Evolutionary conservation across 345 rosid genomes (phyloP).

Genomic region (Clarkia xantiana): DNA sequence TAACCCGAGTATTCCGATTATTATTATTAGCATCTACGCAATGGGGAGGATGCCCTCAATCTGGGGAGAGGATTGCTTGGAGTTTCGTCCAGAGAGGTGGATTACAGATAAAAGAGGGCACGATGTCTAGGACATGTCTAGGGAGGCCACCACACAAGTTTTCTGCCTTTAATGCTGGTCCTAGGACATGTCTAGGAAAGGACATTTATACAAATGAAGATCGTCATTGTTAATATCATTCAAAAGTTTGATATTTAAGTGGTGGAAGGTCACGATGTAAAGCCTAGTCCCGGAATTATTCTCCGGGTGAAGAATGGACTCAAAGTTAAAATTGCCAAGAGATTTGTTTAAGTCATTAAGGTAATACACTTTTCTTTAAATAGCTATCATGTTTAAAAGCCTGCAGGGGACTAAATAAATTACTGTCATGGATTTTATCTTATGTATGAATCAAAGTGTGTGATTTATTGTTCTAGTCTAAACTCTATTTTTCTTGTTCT

Average conservation of each 20-base stretch:
- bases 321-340: conserved; percentile 11
- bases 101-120: conserved; percentile 11
- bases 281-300: conserved; percentile 11
- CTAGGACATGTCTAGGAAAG: conserved; percentile 24
- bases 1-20: conserved; percentile 5
- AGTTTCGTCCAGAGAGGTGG: conserved; percentile 32
- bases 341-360: too few relatives aligned
- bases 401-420: too few relatives aligned
- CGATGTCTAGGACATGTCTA: too few relatives aligned
- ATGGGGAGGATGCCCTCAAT: conserved; percentile 20
- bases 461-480: too few relatives aligned
- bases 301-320: conserved; percentile 23
- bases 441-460: too few relatives aligned
- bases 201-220: conserved; percentile 19
- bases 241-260: conserved; percentile 12
- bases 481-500: too few relatives aligned
- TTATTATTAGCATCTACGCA: conserved; percentile 12
- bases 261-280: conserved; percentile 12
- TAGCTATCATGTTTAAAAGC: too few relatives aligned
- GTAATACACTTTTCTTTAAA: too few relatives aligned
- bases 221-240: conserved; percentile 11
- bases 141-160: conserved; percentile 21
- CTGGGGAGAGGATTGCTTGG: conserved; percentile 19
- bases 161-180: conserved; percentile 17
- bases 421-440: too few relatives aligned